Base-by-base conservation (phyloP, 2,329 filamentous ascomycete genomes). In the Metarhizium brunneum region DNA sequence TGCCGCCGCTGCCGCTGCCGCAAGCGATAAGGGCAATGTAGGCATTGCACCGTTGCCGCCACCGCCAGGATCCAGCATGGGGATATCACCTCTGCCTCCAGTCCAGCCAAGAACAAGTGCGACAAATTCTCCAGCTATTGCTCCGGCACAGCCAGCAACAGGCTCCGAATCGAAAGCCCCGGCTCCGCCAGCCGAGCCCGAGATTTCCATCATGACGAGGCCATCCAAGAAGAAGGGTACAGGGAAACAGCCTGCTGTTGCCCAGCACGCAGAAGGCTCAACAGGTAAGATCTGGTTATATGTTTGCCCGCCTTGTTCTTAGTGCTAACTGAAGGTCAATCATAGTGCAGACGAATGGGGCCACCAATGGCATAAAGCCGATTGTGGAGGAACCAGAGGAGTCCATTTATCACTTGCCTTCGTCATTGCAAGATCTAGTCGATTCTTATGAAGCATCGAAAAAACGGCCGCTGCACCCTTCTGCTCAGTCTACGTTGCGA, bases 21-120 rank as follows among this genome's bases (percentile, higher is more conserved):
- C 92, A 49, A 91, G 84, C 69, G 91, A 96, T 63, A 82, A 77
- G 73, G 92, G 90, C 75, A 92, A 87, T 68, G 87, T 97, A 35
- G 94, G 94, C 30, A 96, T 99, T 66, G 86, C 92, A 57, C 94
- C 94, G 45, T 78, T 97, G 66, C 94, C 94, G 55, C 92, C 94
- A 59, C 94, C 94, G 64, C 91, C 91, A 32, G 87, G 88, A 42
- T 71, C 77, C 47, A 68, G 72, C 56, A 66, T 76, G 11, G 70
- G 72, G 57, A 72, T 77, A 56, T 72, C 75, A 49, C 71, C 76
- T 61, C 68, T 77, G 68, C 83, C 79, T 57, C 71, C 76, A 57
- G 73, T 71, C 53, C 80, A 75, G 58, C 78, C 84, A 30, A 84
- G 69, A 63, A 70, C 75, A 38, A 83, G 80, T 59, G 77, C 78